phyloP scores from a whole-genome alignment of 441 rosid species.

The Codiaeum variegatum region DNA sequence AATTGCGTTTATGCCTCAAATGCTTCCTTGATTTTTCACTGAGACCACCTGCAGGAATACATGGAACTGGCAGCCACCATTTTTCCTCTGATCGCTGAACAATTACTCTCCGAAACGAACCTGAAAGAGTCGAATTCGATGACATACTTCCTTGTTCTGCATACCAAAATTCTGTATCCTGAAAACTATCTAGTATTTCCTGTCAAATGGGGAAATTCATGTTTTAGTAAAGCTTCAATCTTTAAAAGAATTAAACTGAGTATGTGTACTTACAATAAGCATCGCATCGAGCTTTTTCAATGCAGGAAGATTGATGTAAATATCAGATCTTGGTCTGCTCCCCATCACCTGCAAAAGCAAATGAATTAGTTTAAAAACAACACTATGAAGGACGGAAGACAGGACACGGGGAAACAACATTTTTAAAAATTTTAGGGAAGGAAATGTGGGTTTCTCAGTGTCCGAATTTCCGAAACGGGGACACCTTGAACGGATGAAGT shows the following conservation, averaged over 20 bases:
- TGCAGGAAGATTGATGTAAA: slow-evolving; percentile 82
- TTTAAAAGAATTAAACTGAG: slow-evolving; percentile 5
- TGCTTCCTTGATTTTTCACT: slow-evolving; percentile 71
- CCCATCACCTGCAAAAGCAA: slow-evolving; percentile 72
- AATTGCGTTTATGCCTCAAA: slow-evolving; percentile 75
- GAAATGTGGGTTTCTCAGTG: no score
- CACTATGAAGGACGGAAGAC: no score
- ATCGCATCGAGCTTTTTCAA: slow-evolving; percentile 81
- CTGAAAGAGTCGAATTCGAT: slow-evolving; percentile 60
- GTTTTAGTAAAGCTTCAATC: slow-evolving; percentile 6
- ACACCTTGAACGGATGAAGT: no score
- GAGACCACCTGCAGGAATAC: slow-evolving; percentile 75
- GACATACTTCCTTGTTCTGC: slow-evolving; percentile 88
- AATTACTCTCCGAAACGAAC: slow-evolving; percentile 64
- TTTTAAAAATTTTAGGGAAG: no score
- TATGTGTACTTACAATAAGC: slow-evolving; percentile 66
- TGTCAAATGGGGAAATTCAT: slow-evolving; percentile 26
- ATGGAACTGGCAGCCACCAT: slow-evolving; percentile 99
- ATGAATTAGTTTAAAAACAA: slow-evolving; percentile 8
- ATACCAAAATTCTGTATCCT: slow-evolving; percentile 85
- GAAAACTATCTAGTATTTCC: slow-evolving; percentile 86
- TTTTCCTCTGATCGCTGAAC: slow-evolving; percentile 89
- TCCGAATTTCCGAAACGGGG: no score
- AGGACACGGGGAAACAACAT: no score
- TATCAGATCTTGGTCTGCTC: slow-evolving; percentile 78